Evolutionary conservation across 164 flowering plant genomes (phyloP).

Genomic region (Hamamelis virginiana): DNA sequence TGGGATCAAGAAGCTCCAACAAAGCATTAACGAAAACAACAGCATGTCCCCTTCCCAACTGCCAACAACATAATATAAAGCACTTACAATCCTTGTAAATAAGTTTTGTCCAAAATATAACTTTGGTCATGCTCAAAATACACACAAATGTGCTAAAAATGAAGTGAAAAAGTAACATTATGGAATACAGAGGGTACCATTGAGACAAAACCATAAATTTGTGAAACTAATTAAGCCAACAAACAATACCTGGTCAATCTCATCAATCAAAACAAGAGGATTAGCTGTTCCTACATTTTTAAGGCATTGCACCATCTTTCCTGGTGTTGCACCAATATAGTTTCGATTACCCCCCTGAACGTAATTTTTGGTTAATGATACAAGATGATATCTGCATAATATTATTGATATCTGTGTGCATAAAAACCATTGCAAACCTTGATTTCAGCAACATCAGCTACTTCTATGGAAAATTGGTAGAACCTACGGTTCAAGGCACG

Average conservation of each 20-base stretch:
- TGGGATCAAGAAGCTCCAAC: conserved; percentile 98
- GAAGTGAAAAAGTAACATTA: too few relatives aligned
- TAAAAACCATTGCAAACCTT: conserved; percentile 50
- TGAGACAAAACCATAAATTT: background rate
- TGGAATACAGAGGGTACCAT: background rate
- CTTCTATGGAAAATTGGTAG: conserved; percentile 95
- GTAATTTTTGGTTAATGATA: conserved; percentile 5
- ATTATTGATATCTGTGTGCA: background rate
- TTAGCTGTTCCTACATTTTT: conserved; percentile 94
- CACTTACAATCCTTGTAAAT: conserved; percentile 1
- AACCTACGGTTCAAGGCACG: conserved; percentile 94
- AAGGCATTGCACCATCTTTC: conserved; percentile 97
- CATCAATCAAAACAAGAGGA: conserved; percentile 97
- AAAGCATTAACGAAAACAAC: conserved; percentile 99
- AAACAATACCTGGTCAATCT: conserved; percentile 86
- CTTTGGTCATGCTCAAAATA: too few relatives aligned
- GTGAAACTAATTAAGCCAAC: too few relatives aligned
- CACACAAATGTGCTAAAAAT: too few relatives aligned
- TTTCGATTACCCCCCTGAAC: conserved; percentile 93
- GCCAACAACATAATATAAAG: conserved; percentile 22
- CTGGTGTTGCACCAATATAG: conserved; percentile 99
- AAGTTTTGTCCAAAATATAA: background rate
- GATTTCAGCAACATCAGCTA: conserved; percentile 97
- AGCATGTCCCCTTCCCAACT: conserved; percentile 97
- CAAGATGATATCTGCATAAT: background rate